Percentiles rank a stretch among this genome's conserved stretches.
phyloP scores from a whole-genome alignment of 768 basidiomycete species.

The Tylopilus intermedius region DNA sequence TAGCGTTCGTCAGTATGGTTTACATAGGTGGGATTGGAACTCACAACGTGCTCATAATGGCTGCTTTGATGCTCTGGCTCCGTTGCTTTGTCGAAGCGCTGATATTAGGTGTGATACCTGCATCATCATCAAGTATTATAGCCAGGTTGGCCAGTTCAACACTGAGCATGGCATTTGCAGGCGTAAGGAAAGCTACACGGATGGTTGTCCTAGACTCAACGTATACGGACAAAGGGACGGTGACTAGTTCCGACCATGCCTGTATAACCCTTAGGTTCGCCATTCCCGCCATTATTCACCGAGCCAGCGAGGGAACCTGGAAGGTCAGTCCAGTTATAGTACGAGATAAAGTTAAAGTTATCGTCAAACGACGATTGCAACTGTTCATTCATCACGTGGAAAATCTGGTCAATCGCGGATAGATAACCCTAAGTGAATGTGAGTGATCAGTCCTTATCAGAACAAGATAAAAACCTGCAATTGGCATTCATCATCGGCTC shows the following conservation, averaged over 20 bases:
- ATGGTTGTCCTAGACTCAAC: slow-evolving; percentile 36
- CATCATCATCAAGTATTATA: slow-evolving; percentile 46
- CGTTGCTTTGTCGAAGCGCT: slow-evolving; percentile 51
- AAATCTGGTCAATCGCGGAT: slow-evolving; percentile 60
- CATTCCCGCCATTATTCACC: slow-evolving; percentile 65
- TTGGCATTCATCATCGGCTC: slow-evolving; percentile 65
- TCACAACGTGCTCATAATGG: slow-evolving; percentile 62
- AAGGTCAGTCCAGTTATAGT: slow-evolving; percentile 79
- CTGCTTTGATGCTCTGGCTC: slow-evolving; percentile 53
- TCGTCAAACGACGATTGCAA: slow-evolving; percentile 66
- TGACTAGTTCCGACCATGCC: slow-evolving; percentile 74
- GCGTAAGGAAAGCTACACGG: slow-evolving; percentile 65
- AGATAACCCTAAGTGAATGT: slow-evolving; percentile 45
- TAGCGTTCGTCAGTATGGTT: neutral
- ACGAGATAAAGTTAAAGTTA: slow-evolving; percentile 71
- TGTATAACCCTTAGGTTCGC: slow-evolving; percentile 70
- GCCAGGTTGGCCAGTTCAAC: slow-evolving; percentile 65
- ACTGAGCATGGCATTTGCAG: slow-evolving; percentile 80
- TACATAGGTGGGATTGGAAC: slow-evolving; percentile 7
- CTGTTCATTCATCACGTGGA: slow-evolving; percentile 73
- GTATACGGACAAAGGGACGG: slow-evolving; percentile 63
- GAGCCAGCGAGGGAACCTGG: slow-evolving; percentile 52
- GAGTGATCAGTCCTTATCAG: neutral
- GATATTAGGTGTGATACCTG: slow-evolving; percentile 44
- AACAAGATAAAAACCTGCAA: slow-evolving; percentile 39